phyloP scores from a whole-genome alignment of 2,329 filamentous ascomycete species.

The Sporothrix brunneoviolacea region DNA sequence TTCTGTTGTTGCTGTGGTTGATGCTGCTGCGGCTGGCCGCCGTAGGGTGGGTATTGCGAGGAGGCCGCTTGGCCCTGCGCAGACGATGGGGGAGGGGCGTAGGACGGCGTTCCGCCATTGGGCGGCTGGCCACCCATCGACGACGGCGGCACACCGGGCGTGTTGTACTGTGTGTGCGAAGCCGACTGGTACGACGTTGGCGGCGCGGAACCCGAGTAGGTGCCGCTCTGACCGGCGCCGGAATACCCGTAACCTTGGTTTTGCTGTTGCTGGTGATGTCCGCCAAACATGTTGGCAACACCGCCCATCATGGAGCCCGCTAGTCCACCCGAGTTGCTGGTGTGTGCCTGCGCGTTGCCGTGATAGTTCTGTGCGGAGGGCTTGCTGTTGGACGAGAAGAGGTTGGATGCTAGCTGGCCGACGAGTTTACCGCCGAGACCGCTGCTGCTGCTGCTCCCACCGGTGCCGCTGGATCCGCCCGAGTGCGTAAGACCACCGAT shows the following conservation, averaged over 20 bases:
- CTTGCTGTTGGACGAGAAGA: slow-evolving; percentile 46
- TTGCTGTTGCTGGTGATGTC: slow-evolving; percentile 37
- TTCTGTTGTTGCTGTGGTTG: slow-evolving; percentile 7
- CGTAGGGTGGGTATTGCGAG: slow-evolving; percentile 7
- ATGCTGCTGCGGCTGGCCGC: slow-evolving; percentile 6
- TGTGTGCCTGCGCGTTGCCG: slow-evolving; percentile 36
- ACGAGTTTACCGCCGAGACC: slow-evolving; percentile 46
- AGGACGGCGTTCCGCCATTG: not conserved
- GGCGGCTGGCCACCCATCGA: not conserved
- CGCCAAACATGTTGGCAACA: slow-evolving; percentile 46
- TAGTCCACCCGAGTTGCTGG: slow-evolving; percentile 39
- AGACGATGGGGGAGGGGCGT: slow-evolving; percentile 4
- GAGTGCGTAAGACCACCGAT: slow-evolving; percentile 35
- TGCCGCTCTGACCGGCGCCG: slow-evolving; percentile 44
- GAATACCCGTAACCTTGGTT: slow-evolving; percentile 59
- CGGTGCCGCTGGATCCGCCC: slow-evolving; percentile 26
- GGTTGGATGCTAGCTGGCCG: slow-evolving; percentile 48
- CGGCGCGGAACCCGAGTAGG: slow-evolving; percentile 58
- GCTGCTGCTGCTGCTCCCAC: slow-evolving; percentile 30
- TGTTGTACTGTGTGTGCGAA: slow-evolving; percentile 21
- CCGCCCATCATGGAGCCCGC: slow-evolving; percentile 49
- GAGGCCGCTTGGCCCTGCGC: not conserved
- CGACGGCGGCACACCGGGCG: slow-evolving; percentile 7
- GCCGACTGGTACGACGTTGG: slow-evolving; percentile 51
- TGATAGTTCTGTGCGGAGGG: slow-evolving; percentile 44